Conservation (phyloP, 2,329 filamentous ascomycete genomes). For the Coniochaeta prunicola region DNA sequence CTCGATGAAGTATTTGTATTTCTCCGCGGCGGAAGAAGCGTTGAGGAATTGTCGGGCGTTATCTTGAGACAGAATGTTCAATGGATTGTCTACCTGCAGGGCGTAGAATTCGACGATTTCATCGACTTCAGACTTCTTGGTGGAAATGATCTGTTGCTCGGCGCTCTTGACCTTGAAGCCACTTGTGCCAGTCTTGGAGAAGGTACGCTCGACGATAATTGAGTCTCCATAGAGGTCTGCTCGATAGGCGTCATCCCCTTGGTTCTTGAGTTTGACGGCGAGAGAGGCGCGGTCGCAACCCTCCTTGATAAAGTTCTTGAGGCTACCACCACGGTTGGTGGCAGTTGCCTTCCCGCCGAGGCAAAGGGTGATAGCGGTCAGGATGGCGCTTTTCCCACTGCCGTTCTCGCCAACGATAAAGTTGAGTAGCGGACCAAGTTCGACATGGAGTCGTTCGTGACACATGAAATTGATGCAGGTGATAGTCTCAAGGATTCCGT, state of each 20-base stretch:
- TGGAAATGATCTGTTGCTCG: conserved; percentile 64
- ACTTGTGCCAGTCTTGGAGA: conserved; percentile 65
- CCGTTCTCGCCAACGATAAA: conserved; percentile 98
- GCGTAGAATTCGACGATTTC: conserved; percentile 91
- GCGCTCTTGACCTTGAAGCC: conserved; percentile 82
- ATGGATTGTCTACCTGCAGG: conserved; percentile 91
- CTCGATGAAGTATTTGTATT: conserved; percentile 95
- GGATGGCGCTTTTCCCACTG: conserved; percentile 91
- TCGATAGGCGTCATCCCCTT: conserved; percentile 77
- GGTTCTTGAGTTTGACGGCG: conserved; percentile 83
- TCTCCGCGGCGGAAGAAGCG: conserved; percentile 70
- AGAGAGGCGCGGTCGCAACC: conserved; percentile 71
- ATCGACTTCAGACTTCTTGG: conserved; percentile 79
- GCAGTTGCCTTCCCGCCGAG: conserved; percentile 90
- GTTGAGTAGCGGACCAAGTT: conserved; percentile 91
- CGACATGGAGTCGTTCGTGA: conserved; percentile 71
- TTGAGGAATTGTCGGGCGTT: conserved; percentile 91
- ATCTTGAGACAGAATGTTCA: conserved; percentile 93
- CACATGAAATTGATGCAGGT: conserved; percentile 92
- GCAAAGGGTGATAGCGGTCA: conserved; percentile 89
- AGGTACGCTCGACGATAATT: conserved; percentile 87
- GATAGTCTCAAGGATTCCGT: conserved; percentile 82
- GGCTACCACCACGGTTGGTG: conserved; percentile 83
- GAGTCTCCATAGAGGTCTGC: conserved; percentile 73
- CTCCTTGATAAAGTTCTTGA: conserved; percentile 86